Conservation (phyloP, 2,329 filamentous ascomycete species). For the Corinectria fuckeliana region DNA sequence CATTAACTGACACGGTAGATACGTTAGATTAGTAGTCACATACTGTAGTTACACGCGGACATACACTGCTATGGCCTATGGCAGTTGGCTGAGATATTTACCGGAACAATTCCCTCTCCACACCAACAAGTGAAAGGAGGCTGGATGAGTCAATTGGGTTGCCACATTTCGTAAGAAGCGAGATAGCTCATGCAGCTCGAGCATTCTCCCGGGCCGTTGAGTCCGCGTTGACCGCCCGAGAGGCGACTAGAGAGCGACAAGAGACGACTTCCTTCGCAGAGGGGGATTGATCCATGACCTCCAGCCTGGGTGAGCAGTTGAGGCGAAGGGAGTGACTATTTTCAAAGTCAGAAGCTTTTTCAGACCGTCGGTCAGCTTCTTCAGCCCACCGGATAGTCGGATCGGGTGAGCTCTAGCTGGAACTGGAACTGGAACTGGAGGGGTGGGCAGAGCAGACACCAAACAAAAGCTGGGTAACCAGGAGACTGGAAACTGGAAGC, state of each 20-base stretch:
- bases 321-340: not conserved
- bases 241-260: constrained; percentile 2
- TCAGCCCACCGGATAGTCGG: constrained; percentile 26
- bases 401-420: constrained; percentile 15
- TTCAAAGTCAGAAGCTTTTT: constrained; percentile 23
- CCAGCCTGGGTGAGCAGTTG: constrained; percentile 17
- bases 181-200: not conserved
- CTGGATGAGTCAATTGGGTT: not conserved
- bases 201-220: too few species aligned
- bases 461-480: not conserved
- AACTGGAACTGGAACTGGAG: constrained; percentile 6
- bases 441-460: not conserved
- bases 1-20: not conserved
- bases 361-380: constrained; percentile 23
- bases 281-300: constrained; percentile 26
- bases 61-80: not conserved
- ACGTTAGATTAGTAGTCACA: not conserved
- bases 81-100: not conserved
- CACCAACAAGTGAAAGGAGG: not conserved
- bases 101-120: not conserved
- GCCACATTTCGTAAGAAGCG: constrained; percentile 2
- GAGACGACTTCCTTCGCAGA: too few species aligned
- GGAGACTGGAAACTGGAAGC: constrained; percentile 12
- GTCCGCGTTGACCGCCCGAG: not conserved
- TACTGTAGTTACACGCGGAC: not conserved